Evolutionary conservation across 345 rosid genomes (phyloP), one percentile per base, ranked within the genome.

Genomic region (Hibiscus syriacus): DNA sequence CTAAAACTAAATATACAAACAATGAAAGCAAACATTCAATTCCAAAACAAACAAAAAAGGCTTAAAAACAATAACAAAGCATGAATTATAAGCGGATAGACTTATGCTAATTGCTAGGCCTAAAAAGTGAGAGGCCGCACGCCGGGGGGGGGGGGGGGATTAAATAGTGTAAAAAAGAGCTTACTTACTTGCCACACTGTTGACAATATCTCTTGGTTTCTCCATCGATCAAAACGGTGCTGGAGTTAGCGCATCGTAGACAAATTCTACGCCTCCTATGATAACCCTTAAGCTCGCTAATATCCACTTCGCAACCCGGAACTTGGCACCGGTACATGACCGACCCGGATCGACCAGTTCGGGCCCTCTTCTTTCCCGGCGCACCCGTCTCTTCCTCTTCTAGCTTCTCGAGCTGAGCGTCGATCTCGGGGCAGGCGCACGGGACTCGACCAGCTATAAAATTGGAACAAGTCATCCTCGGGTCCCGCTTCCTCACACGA

Each of bases 121-220:
- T n/a, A n/a, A n/a, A n/a, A n/a, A n/a, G n/a, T n/a, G n/a, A n/a
- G n/a, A n/a, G n/a, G n/a, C n/a, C n/a, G n/a, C n/a, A n/a, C n/a
- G n/a, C n/a, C n/a, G n/a, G n/a, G n/a, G n/a, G n/a, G n/a, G n/a
- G n/a, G n/a, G n/a, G n/a, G n/a, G n/a, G n/a, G n/a, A n/a, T n/a
- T n/a, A n/a, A n/a, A n/a, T n/a, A n/a, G n/a, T n/a, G n/a, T n/a
- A n/a, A 66, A 49, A 43, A 4, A 12, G 25, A 3, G 43, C 80
- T 65, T 76, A 94, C n/a, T n/a, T n/a, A n/a, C 99, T 94, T 94
- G 83, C 97, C 98, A 75, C 99, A 94, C 93, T 94, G 99, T 73
- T 94, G 99, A 66, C 99, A 94, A 76, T 94, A 94, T 86, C 99
- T 84, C 85, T 85, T 94, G 57, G 68, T 74, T 45, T 83, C 87